Evolutionary conservation across 768 basidiomycete species (phyloP).

Genomic region (Atractiella rhizophila): DNA sequence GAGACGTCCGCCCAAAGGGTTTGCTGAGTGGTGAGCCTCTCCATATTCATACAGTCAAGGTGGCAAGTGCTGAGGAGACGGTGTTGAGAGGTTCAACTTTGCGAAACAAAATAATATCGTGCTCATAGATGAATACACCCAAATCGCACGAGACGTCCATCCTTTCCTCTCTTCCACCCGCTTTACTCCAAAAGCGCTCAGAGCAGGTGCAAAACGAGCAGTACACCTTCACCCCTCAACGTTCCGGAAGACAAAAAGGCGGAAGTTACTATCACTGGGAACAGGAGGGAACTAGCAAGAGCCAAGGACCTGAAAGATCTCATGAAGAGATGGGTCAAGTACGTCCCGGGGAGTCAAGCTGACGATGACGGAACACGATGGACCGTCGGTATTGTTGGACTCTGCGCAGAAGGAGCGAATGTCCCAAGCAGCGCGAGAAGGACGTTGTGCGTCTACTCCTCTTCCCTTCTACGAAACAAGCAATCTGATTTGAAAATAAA

Average conservation of each 20-base stretch:
- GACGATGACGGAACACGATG: slow-evolving; percentile 17
- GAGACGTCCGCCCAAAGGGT: slow-evolving; percentile 61
- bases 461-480: background rate
- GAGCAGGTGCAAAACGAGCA: slow-evolving; percentile 1
- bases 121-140: slow-evolving; percentile 17
- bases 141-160: slow-evolving; percentile 12
- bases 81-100: background rate
- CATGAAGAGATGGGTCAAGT: slow-evolving; percentile 13
- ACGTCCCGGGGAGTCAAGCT: slow-evolving; percentile 15
- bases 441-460: too few relatives aligned
- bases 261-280: slow-evolving; percentile 10
- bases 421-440: slow-evolving; percentile 3
- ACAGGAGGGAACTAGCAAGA: slow-evolving; percentile 8
- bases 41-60: background rate
- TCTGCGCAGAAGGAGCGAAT: slow-evolving; percentile 3
- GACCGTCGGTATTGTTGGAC: slow-evolving; percentile 15
- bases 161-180: slow-evolving; percentile 12
- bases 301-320: slow-evolving; percentile 14
- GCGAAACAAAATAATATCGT: slow-evolving; percentile 4
- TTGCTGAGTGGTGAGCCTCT: slow-evolving; percentile 51
- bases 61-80: background rate
- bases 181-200: slow-evolving; percentile 6
- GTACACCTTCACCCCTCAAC: slow-evolving; percentile 8
- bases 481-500: too few relatives aligned
- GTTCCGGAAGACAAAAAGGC: slow-evolving; percentile 12